Evolutionary conservation across 805 yeast genomes (phyloP).

Genomic region (Candida saitoana): DNA sequence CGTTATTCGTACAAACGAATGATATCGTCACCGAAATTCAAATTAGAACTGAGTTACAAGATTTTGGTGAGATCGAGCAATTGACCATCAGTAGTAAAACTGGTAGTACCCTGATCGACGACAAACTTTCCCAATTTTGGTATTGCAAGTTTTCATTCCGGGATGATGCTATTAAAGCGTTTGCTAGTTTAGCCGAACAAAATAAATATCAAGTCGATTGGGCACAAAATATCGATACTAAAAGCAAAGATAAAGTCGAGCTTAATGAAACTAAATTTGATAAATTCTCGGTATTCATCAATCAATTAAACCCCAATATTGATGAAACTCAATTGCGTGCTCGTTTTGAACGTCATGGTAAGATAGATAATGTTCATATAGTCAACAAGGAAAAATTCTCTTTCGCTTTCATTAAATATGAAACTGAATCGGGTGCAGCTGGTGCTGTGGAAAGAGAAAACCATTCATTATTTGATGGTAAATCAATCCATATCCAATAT

Average conservation of each 20-base stretch:
- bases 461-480: slow-evolving; percentile 68
- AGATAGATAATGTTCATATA: slow-evolving; percentile 54
- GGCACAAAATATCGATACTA: slow-evolving; percentile 77
- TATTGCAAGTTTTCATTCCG: slow-evolving; percentile 74
- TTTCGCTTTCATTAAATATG: slow-evolving; percentile 72
- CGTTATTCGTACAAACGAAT: slow-evolving; percentile 55
- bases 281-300: slow-evolving; percentile 70
- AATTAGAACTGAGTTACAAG: slow-evolving; percentile 37
- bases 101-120: slow-evolving; percentile 19
- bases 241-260: slow-evolving; percentile 5
- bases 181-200: slow-evolving; percentile 59
- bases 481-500: slow-evolving; percentile 82
- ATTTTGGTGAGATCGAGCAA: slow-evolving; percentile 77
- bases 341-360: slow-evolving; percentile 67
- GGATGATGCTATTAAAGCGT: slow-evolving; percentile 85
- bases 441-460: slow-evolving; percentile 83
- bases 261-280: slow-evolving; percentile 40
- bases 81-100: slow-evolving; percentile 40
- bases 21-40: slow-evolving; percentile 20
- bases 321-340: slow-evolving; percentile 52
- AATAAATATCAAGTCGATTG: slow-evolving; percentile 65
- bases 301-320: slow-evolving; percentile 58
- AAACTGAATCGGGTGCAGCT: slow-evolving; percentile 70
- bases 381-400: slow-evolving; percentile 45
- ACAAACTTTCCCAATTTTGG: slow-evolving; percentile 48